A percentile compares a stretch with the other conserved stretches of the same genome.
Conservation (phyloP, 805 yeast species). For the Naumovozyma dairenensis region DNA sequence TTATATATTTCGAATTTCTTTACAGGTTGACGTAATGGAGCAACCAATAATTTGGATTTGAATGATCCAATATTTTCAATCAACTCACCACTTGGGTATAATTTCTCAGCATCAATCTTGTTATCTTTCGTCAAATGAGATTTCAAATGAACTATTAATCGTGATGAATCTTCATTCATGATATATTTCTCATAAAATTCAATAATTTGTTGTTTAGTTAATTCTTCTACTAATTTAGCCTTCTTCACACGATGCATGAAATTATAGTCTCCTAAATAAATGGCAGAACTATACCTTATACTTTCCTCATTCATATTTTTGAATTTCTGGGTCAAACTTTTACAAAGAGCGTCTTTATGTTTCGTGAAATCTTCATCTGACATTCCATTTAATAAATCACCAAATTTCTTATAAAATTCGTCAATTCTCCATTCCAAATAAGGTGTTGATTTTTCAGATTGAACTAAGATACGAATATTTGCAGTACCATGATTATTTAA, state of each 20-base stretch:
- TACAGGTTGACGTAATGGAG: conserved; percentile 54
- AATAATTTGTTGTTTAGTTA: conserved; percentile 49
- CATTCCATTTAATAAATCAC: conserved; percentile 39
- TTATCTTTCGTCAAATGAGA: conserved; percentile 32
- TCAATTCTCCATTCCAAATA: conserved; percentile 72
- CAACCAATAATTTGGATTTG: conserved; percentile 43
- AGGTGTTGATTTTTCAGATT: conserved; percentile 68
- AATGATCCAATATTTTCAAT: conserved; percentile 43
- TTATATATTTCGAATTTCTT: conserved; percentile 21
- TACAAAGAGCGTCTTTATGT: conserved; percentile 59
- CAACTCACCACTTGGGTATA: conserved; percentile 41
- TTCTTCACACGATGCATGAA: conserved; percentile 50
- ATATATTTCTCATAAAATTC: conserved; percentile 43
- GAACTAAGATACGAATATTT: conserved; percentile 58
- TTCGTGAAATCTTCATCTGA: conserved; percentile 54
- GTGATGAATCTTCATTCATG: conserved; percentile 29
- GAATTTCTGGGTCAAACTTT: conserved; percentile 56
- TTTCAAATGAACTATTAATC: conserved; percentile 51
- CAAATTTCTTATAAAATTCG: conserved; percentile 45
- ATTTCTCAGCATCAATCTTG: conserved; percentile 16
- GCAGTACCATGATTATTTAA: conserved; percentile 56
- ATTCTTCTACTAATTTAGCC: conserved; percentile 42
- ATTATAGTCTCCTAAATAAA: conserved; percentile 71
- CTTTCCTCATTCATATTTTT: conserved; percentile 77
- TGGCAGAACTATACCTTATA: conserved; percentile 50